Conservation (phyloP, 768 basidiomycete species). For the Leccinellum rugosiceps region DNA sequence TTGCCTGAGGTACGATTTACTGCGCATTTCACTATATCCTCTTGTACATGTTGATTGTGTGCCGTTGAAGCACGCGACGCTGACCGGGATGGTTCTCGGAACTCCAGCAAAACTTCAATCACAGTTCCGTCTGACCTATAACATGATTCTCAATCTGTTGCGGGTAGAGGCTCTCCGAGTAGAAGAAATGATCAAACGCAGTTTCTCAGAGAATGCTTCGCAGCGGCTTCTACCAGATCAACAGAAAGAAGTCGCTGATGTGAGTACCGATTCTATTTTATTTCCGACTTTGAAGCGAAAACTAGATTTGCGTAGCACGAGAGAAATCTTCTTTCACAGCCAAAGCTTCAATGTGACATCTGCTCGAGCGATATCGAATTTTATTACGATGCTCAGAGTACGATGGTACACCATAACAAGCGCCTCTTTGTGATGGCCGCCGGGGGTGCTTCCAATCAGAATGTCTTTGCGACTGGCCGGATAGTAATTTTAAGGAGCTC, state of each 20-base stretch:
- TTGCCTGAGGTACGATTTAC: constrained; percentile 70
- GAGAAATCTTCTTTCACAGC: constrained; percentile 56
- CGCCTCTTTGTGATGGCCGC: constrained; percentile 58
- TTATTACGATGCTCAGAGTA: constrained; percentile 70
- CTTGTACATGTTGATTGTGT: neutral
- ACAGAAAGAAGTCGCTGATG: constrained; percentile 83
- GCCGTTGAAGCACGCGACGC: constrained; percentile 55
- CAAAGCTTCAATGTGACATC: constrained; percentile 61
- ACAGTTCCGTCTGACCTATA: constrained; percentile 97
- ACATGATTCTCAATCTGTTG: constrained; percentile 97
- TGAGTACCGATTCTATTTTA: constrained; percentile 32
- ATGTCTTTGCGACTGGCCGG: constrained; percentile 67
- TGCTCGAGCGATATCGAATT: constrained; percentile 71
- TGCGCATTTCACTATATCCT: neutral
- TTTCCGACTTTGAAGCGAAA: constrained; percentile 2
- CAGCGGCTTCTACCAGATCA: constrained; percentile 91
- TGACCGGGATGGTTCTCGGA: constrained; percentile 93
- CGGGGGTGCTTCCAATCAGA: constrained; percentile 59
- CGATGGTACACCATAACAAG: constrained; percentile 62
- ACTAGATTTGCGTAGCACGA: constrained; percentile 54
- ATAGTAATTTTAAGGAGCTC: constrained; percentile 80
- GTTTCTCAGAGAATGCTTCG: constrained; percentile 97
- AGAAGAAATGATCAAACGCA: constrained; percentile 99
- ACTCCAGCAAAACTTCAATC: constrained; percentile 88
- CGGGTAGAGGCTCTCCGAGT: constrained; percentile 94